Evolutionary conservation across 768 basidiomycete species (phyloP).

Genomic region (Russula vinacea): DNA sequence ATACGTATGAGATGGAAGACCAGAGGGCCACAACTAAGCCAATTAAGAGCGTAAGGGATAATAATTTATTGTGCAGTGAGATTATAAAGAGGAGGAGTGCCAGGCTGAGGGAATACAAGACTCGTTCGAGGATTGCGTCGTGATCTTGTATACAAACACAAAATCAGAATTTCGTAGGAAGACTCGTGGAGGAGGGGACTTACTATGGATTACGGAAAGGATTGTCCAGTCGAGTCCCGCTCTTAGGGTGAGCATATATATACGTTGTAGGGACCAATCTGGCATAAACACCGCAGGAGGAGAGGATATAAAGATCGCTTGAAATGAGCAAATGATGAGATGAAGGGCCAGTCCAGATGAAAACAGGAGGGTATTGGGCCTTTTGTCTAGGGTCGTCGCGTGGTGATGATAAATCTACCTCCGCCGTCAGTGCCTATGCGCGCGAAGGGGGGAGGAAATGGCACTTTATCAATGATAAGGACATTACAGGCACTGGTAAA

Average conservation of each 20-base stretch:
- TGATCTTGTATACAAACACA: conserved; percentile 33
- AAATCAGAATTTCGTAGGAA: conserved; percentile 4
- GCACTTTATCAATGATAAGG: conserved; percentile 15
- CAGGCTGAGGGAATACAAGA: conserved; percentile 31
- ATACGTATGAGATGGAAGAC: conserved; percentile 29
- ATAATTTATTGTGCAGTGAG: conserved; percentile 18
- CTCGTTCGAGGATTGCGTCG: conserved; percentile 34
- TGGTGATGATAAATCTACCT: conserved; percentile 29
- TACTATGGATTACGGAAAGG: conserved; percentile 25
- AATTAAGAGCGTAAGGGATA: conserved; percentile 26
- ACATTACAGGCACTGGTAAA: conserved; percentile 20
- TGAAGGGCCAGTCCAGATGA: conserved; percentile 32
- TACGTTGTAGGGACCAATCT: conserved; percentile 33
- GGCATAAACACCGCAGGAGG: conserved; percentile 21
- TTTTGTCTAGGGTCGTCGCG: conserved; percentile 14
- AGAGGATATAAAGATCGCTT: conserved; percentile 15
- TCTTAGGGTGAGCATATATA: conserved; percentile 7
- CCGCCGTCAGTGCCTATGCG: neutral
- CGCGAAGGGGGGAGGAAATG: neutral
- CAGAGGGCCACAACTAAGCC: conserved; percentile 32
- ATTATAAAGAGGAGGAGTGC: conserved; percentile 30
- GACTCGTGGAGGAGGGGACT: neutral
- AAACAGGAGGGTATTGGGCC: conserved; percentile 27
- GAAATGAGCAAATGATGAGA: conserved; percentile 26
- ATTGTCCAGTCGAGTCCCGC: conserved; percentile 17